These are phyloP conservation scores for Cyberlindnera japonica DNA, from an alignment of 805 yeast genomes.

Conservation along the genomic window DNA sequence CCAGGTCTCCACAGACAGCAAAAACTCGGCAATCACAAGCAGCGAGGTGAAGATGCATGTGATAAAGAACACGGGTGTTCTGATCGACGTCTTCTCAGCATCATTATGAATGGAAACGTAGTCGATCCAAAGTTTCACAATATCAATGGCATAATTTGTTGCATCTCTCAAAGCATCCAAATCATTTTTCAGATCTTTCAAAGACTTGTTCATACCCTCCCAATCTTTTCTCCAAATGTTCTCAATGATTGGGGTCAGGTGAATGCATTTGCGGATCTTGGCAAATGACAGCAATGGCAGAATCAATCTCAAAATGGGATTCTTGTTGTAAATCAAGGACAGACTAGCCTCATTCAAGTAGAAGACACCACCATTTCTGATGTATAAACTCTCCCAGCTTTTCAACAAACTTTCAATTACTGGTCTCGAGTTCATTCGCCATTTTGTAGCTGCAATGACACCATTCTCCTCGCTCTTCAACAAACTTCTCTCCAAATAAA, in stretches of 20 bases:
- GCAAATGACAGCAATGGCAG: slow-evolving; percentile 66
- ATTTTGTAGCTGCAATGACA: slow-evolving; percentile 48
- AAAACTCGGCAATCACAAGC: slow-evolving; percentile 58
- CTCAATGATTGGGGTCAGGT: slow-evolving; percentile 57
- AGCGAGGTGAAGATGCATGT: slow-evolving; percentile 66
- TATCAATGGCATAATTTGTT: slow-evolving; percentile 51
- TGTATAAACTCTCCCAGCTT: slow-evolving; percentile 64
- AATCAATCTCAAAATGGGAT: slow-evolving; percentile 58
- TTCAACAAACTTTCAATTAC: slow-evolving; percentile 52
- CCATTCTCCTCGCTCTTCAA: slow-evolving; percentile 35
- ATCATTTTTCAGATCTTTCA: slow-evolving; percentile 46
- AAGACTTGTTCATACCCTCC: slow-evolving; percentile 55
- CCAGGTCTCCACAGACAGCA: slow-evolving; percentile 54
- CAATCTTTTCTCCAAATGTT: slow-evolving; percentile 65
- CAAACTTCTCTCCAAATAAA: slow-evolving; percentile 47
- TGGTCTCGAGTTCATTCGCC: slow-evolving; percentile 65
- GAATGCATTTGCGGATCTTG: slow-evolving; percentile 59
- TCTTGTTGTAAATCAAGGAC: slow-evolving; percentile 41
- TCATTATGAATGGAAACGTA: slow-evolving; percentile 62
- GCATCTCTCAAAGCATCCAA: slow-evolving; percentile 65
- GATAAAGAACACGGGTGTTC: slow-evolving; percentile 74
- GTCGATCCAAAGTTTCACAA: slow-evolving; percentile 68
- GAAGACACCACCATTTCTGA: slow-evolving; percentile 60
- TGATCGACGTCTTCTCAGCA: slow-evolving; percentile 60
- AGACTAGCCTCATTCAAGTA: slow-evolving; percentile 47